phyloP scores from a whole-genome alignment of 768 basidiomycete genomes.

The Leccinum aurantiacum region DNA sequence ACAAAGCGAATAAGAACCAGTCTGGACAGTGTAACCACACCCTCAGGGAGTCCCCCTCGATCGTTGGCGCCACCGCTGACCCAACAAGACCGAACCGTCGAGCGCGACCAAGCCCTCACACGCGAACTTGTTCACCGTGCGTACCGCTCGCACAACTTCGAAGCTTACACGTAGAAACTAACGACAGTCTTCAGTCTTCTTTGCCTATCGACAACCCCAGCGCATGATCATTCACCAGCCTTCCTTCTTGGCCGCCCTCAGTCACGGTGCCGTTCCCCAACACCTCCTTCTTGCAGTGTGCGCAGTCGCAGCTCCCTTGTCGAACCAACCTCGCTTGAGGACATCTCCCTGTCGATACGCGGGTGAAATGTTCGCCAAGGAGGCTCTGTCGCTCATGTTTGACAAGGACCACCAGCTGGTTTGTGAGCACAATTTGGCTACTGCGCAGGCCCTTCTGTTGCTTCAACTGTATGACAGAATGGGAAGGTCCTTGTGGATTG shows the following conservation, averaged over 20 bases:
- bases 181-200: slow-evolving; percentile 57
- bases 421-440: slow-evolving; percentile 62
- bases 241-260: slow-evolving; percentile 66
- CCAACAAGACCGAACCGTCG: slow-evolving; percentile 42
- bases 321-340: slow-evolving; percentile 61
- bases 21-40: slow-evolving; percentile 38
- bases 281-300: slow-evolving; percentile 75
- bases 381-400: slow-evolving; percentile 69
- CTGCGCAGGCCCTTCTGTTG: slow-evolving; percentile 74
- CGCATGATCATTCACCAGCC: slow-evolving; percentile 78
- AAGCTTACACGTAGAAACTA: neutral
- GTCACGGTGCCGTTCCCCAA: slow-evolving; percentile 63
- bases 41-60: slow-evolving; percentile 30
- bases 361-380: slow-evolving; percentile 53
- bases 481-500: slow-evolving; percentile 37
- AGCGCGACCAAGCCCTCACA: slow-evolving; percentile 61
- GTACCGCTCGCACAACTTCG: slow-evolving; percentile 24
- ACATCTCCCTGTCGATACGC: slow-evolving; percentile 56
- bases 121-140: slow-evolving; percentile 74
- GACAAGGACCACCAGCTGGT: slow-evolving; percentile 61
- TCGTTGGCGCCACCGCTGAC: slow-evolving; percentile 36
- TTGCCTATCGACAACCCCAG: slow-evolving; percentile 78
- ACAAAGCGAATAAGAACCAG: slow-evolving; percentile 55
- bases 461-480: slow-evolving; percentile 66
- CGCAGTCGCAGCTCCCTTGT: slow-evolving; percentile 75